Base-by-base conservation (phyloP, 1,284 basidiomycete genomes). In the Ceratobasidium sp. region DNA sequence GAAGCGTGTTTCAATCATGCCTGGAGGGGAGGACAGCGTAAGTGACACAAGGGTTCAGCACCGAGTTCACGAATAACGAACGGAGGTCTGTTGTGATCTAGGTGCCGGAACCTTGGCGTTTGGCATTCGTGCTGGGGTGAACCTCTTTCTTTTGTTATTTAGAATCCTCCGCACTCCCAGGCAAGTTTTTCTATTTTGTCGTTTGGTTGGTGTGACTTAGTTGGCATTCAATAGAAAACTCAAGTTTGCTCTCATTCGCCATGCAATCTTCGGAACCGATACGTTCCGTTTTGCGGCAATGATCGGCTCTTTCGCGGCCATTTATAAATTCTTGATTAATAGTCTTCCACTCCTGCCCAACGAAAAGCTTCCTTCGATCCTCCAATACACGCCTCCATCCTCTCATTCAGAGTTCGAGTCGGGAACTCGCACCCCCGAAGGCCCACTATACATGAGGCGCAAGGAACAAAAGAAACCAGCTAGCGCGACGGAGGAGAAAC, bases 271-370 rank as follows among this genome's bases (percentile, higher is more conserved):
- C 73, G 93, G 93, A 0, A 74, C 81, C 52, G 93, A 95, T 75
- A 88, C 91, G 0, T 84, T 89, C 75, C 83, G 94, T 32, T 94
- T 95, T 71, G 91, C 89, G 6, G 86, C 87, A 0, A 95, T 94
- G 92, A 81, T 96, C 34, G 93, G 92, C 88, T 71, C 49, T 80
- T 80, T 94, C 74, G 90, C 91, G 6, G 85, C 88, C 13, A 75
- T 93, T 17, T 93, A 96, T 81, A 95, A 93, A 73, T 85, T 90
- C 74, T 83, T 93, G 27, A 83, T 95, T 6, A 96, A 96, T 75
- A 82, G 88, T 0, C 84, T 97, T 1, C 92, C 94, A 0, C 85
- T 96, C 45, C 80, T 92, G 3, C 79, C 80, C 6, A 83, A 65
- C 50, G 50, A 65, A 12, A 49, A 65, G 54, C 50, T 91, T n/a